phyloP scores from a whole-genome alignment of 2,329 filamentous ascomycete genomes.

The Colletotrichum gloeosporioides region DNA sequence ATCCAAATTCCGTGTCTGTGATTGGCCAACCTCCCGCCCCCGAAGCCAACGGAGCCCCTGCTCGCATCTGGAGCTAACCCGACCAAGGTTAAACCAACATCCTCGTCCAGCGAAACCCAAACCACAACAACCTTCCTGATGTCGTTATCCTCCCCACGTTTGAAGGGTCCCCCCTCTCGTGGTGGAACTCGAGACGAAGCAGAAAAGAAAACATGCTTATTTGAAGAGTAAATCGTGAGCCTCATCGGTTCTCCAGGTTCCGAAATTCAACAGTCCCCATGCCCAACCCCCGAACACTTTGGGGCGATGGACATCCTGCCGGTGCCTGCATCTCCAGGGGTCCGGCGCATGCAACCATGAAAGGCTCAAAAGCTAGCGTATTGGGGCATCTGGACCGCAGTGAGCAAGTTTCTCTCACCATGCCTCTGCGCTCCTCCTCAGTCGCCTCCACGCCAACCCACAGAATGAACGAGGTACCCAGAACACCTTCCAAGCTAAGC shows the following conservation, averaged over 20 bases:
- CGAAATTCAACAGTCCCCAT: neutral
- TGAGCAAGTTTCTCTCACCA: conserved; percentile 4
- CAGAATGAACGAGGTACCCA: neutral
- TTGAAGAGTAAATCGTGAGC: neutral
- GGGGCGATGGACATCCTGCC: neutral
- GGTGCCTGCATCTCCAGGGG: neutral
- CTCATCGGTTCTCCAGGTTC: neutral
- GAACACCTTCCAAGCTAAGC: neutral
- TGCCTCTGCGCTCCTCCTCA: neutral
- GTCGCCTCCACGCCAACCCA: neutral
- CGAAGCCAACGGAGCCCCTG: neutral
- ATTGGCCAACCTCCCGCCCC: neutral
- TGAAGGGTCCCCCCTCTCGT: neutral
- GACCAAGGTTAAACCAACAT: conserved; percentile 9
- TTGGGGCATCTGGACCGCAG: neutral
- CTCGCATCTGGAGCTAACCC: conserved; percentile 16
- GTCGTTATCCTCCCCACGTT: neutral
- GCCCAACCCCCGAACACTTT: neutral
- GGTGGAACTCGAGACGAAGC: neutral
- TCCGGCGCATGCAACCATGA: neutral
- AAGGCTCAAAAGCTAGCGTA: neutral
- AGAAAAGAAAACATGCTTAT: neutral
- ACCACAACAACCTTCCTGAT: neutral
- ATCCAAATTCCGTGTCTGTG: neutral
- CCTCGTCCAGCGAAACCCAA: neutral